phyloP scores from a whole-genome alignment of 345 rosid species.

The Syzygium aromaticum region DNA sequence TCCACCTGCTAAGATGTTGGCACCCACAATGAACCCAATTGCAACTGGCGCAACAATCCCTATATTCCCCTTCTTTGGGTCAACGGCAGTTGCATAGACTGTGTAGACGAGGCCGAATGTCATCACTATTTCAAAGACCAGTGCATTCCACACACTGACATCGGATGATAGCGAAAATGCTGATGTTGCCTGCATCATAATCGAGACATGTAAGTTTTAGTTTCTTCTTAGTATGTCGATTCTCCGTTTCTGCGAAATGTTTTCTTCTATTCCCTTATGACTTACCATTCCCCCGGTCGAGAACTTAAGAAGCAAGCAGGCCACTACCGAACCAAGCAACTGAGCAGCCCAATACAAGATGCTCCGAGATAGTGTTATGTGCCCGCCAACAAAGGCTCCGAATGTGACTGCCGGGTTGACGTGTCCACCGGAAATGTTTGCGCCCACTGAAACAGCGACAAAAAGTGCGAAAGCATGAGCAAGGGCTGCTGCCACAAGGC shows the following conservation, averaged over 20 bases:
- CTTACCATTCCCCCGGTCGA: slow-evolving; percentile 56
- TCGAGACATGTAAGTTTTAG: not conserved
- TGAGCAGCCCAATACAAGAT: slow-evolving; percentile 57
- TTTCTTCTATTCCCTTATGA: not conserved
- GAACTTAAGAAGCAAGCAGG: slow-evolving; percentile 64
- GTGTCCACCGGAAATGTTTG: slow-evolving; percentile 72
- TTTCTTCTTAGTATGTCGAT: not conserved
- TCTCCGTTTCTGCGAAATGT: not conserved
- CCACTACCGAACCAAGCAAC: slow-evolving; percentile 43
- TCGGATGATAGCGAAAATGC: slow-evolving; percentile 69
- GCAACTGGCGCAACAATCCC: slow-evolving; percentile 85
- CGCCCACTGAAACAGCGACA: slow-evolving; percentile 55
- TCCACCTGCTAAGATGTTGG: slow-evolving; percentile 87
- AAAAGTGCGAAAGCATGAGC: slow-evolving; percentile 56
- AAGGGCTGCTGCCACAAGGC: slow-evolving; percentile 46
- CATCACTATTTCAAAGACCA: slow-evolving; percentile 90
- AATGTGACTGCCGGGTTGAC: slow-evolving; percentile 73
- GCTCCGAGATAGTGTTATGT: slow-evolving; percentile 39
- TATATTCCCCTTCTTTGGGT: slow-evolving; percentile 79
- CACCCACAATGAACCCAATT: slow-evolving; percentile 86
- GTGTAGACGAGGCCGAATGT: slow-evolving; percentile 92
- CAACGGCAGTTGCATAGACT: slow-evolving; percentile 80
- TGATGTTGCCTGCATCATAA: slow-evolving; percentile 31
- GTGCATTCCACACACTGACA: slow-evolving; percentile 59
- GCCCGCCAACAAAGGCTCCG: slow-evolving; percentile 63